phyloP scores from a whole-genome alignment of 139 green algal genomes.

The Raphidocelis subcapitata region DNA sequence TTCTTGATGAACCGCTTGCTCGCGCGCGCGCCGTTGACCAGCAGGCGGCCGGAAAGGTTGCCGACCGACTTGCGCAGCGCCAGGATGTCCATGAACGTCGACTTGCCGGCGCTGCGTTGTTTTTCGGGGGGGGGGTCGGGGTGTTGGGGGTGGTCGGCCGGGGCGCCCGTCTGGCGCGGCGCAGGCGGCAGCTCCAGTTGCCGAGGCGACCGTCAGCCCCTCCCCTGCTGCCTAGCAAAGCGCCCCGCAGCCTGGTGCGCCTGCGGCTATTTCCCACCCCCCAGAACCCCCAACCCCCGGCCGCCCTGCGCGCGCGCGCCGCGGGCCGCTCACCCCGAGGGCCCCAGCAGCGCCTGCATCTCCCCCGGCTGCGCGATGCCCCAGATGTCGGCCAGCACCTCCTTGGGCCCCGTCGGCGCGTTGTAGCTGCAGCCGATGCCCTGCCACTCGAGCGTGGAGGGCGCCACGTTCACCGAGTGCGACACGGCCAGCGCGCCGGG shows the following conservation, averaged over 20 bases:
- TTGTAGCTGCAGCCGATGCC: constrained; percentile 26
- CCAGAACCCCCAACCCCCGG: no score
- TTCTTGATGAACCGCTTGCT: constrained; percentile 19
- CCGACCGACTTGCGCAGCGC: constrained; percentile 38
- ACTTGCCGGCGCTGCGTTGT: constrained; percentile 49
- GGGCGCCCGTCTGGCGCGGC: no score
- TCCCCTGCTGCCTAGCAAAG: no score
- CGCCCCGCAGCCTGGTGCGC: no score
- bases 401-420: neutral
- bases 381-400: constrained; percentile 29
- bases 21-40: constrained; percentile 26
- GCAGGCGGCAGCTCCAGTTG: no score
- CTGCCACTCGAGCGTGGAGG: constrained; percentile 24
- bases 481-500: neutral
- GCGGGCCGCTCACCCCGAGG: no score
- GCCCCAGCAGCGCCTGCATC: constrained; percentile 27
- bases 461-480: constrained; percentile 5
- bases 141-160: no score
- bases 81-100: constrained; percentile 47
- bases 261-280: no score
- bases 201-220: no score
- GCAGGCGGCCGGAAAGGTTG: constrained; percentile 23
- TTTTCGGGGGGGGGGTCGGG: no score
- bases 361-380: constrained; percentile 25
- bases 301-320: no score